phyloP scores from a whole-genome alignment of 1,284 basidiomycete species.

The Ceratobasidium sp. region DNA sequence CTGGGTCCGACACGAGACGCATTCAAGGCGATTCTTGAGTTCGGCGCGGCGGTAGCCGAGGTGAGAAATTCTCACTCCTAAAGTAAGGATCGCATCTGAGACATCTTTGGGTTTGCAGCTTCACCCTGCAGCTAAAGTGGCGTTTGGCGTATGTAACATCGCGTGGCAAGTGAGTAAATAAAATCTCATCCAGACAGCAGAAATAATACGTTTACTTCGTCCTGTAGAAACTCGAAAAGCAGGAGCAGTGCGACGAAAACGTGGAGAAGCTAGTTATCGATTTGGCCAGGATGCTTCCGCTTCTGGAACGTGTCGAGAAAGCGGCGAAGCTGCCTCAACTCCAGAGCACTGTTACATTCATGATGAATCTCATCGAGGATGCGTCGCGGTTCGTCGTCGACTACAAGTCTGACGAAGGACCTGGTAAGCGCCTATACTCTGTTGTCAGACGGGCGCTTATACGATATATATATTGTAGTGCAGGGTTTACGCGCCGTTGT shows the following conservation, averaged over 20 bases:
- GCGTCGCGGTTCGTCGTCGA: background rate
- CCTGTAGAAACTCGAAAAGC: background rate
- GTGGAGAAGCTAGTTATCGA: background rate
- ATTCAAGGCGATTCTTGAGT: background rate
- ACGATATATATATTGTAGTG: background rate
- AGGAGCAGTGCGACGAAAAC: slow-evolving; percentile 1
- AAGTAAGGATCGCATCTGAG: no score
- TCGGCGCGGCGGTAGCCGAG: slow-evolving; percentile 4
- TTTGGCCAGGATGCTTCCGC: background rate
- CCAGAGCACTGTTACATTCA: background rate
- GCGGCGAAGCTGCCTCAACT: background rate
- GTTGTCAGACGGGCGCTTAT: background rate
- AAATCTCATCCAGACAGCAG: no score
- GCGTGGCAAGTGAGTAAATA: background rate
- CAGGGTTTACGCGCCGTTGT: background rate
- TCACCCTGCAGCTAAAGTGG: slow-evolving; percentile 3
- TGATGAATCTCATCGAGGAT: slow-evolving; percentile 6
- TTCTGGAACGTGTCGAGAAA: background rate
- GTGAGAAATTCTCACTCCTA: background rate
- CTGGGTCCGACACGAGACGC: background rate
- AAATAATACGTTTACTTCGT: background rate
- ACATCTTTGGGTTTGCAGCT: background rate
- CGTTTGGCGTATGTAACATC: background rate
- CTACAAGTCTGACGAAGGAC: background rate
- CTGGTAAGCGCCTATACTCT: background rate